Evolutionary conservation across 1,139 yeast genomes (phyloP), one percentile per base, ranked within the genome.

Genomic region (Yamadazyma songkhlaensis): DNA sequence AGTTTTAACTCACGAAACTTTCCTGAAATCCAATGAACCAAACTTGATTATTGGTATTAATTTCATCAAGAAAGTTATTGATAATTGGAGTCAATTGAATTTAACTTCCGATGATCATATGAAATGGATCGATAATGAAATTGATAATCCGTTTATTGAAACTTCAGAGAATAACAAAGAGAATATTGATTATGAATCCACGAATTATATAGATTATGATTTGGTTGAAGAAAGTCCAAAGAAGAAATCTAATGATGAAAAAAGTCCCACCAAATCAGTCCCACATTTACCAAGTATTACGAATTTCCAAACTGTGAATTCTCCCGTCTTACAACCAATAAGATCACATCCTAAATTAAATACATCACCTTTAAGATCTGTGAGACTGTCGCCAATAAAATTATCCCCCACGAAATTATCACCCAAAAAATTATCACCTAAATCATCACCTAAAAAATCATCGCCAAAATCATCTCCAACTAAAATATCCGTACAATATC

Each of bases 1-100:
- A 34, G 68, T 80, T 22, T 47, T 80, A 27, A 74, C 81, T 41
- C 79, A 77, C 42, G 78, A 76, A 49, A 59, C 67, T 32, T 55
- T 74, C 3, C 71, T 65, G 36, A 54, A 74, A 23, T 60, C 64
- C 37, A 73, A 67, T 43, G 68, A 69, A 32, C 75, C 73, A 41
- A 60, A 66, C 39, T 51, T 77, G 13, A 61, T 70, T n/a, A 64
- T 78, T 13, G 74, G 79, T 2, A 68, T 67, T 32, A 59, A 81
- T 37, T 77, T 71, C 41, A 58, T 79, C 30, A 73, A 66, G 42
- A 77, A 77, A 44, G 46, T 77, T 4, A 47, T 79, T 29, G 72
- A 66, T 26, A 56, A 68, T 43, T 79, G 82, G 78, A 40, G 38
- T 3, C 29, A 42, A 3, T 45, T 44, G 8, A 32, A 41, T 9